Evolutionary conservation across 768 basidiomycete species (phyloP).

Genomic region (Tubosaeta sp.): DNA sequence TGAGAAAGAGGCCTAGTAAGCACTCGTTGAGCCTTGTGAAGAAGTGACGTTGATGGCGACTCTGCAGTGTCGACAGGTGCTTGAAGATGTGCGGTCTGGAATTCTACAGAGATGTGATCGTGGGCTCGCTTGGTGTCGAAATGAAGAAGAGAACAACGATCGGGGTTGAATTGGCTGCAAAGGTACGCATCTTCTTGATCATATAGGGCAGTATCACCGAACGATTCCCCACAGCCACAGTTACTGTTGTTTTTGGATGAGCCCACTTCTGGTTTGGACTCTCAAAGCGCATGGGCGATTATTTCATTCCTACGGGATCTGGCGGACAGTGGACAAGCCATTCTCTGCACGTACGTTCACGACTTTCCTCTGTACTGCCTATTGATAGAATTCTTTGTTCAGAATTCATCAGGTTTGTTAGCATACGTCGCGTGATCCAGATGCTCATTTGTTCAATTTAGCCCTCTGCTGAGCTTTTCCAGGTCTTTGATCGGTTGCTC

Average conservation of each 20-base stretch:
- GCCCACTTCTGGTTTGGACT: conserved; percentile 85
- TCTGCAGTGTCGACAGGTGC: conserved; percentile 51
- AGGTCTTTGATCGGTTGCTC: conserved; percentile 73
- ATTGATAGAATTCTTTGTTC: neutral
- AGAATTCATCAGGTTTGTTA: conserved; percentile 40
- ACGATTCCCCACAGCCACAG: conserved; percentile 46
- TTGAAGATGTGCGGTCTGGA: conserved; percentile 63
- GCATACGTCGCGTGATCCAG: neutral
- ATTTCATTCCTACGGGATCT: conserved; percentile 69
- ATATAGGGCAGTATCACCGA: neutral
- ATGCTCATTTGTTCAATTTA: conserved; percentile 21
- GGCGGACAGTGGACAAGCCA: conserved; percentile 79
- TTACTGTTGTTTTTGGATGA: conserved; percentile 85
- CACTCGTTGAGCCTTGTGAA: neutral
- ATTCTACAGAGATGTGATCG: conserved; percentile 61
- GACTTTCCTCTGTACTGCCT: neutral
- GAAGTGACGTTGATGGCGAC: neutral
- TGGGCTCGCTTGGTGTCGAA: conserved; percentile 65
- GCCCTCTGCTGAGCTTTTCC: conserved; percentile 83
- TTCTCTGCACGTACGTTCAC: conserved; percentile 76
- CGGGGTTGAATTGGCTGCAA: conserved; percentile 83
- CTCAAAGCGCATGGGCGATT: conserved; percentile 84
- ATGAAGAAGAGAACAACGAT: conserved; percentile 82
- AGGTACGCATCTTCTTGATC: conserved; percentile 28
- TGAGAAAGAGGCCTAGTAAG: conserved; percentile 81